Evolutionary conservation across 768 basidiomycete species (phyloP).

Genomic region (Boletales sp.): DNA sequence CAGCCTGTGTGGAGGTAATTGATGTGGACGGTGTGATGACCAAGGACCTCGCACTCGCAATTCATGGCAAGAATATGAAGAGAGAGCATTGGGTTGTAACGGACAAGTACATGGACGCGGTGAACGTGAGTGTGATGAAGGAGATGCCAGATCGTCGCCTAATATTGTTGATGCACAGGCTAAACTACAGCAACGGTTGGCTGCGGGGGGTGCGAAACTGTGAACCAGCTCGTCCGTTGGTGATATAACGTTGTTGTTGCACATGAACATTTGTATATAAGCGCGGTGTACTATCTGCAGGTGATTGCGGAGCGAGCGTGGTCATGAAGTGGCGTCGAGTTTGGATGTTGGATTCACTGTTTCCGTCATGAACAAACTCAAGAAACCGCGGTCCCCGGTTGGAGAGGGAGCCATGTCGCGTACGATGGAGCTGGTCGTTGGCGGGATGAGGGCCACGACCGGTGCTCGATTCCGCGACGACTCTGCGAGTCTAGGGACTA

Average conservation of each 20-base stretch:
- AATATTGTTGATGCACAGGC: constrained; percentile 29
- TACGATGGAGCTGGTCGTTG: constrained; percentile 28
- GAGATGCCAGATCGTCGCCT: not conserved
- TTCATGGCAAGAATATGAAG: constrained; percentile 88
- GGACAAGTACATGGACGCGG: constrained; percentile 88
- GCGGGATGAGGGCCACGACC: constrained; percentile 1
- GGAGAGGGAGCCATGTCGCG: constrained; percentile 19
- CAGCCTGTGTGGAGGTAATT: constrained; percentile 86
- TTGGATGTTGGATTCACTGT: not conserved
- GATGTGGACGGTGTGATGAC: constrained; percentile 92
- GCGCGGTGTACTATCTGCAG: constrained; percentile 8
- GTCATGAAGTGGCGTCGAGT: too few relatives aligned
- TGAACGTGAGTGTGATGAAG: constrained; percentile 57
- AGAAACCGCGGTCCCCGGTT: constrained; percentile 12
- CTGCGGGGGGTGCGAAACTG: constrained; percentile 14
- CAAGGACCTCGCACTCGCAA: constrained; percentile 93
- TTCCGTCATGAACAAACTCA: constrained; percentile 21
- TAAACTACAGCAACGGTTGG: constrained; percentile 45
- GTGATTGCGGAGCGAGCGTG: not conserved
- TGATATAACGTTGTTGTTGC: constrained; percentile 13
- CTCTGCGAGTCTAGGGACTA: constrained; percentile 13
- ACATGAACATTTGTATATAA: constrained; percentile 11
- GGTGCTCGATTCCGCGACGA: not conserved
- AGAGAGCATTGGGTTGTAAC: constrained; percentile 98
- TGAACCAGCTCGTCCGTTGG: constrained; percentile 7